Percentiles rank a stretch among this genome's conserved stretches.
Conservation (phyloP, 257 asterid genomes). For the Mentha longifolia region DNA sequence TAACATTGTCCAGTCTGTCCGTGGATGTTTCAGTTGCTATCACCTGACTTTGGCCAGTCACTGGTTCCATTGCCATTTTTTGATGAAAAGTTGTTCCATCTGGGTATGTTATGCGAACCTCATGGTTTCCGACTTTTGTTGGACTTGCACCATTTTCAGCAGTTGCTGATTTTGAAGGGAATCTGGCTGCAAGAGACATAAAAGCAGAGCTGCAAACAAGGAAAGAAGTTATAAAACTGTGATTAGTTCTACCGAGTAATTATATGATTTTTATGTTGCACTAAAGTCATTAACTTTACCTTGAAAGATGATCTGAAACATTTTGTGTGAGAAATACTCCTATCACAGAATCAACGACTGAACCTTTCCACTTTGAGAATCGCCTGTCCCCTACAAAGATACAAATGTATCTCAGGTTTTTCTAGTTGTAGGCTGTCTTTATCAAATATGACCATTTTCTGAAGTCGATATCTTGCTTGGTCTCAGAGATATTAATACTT, state of each 20-base stretch:
- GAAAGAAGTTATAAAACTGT: conserved; percentile 29
- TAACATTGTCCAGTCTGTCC: conserved; percentile 37
- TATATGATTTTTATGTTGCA: conserved; percentile 10
- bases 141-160: conserved; percentile 38
- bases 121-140: conserved; percentile 49
- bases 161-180: conserved; percentile 55
- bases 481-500: conserved; percentile 17
- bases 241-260: conserved; percentile 16
- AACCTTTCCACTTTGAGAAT: conserved; percentile 95
- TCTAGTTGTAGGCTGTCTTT: neutral
- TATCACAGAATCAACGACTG: conserved; percentile 96
- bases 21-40: conserved; percentile 46
- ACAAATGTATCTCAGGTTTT: conserved; percentile 25
- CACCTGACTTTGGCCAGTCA: conserved; percentile 46
- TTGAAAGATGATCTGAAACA: conserved; percentile 95
- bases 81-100: conserved; percentile 61
- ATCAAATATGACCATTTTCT: conserved; percentile 12
- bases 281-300: conserved; percentile 48
- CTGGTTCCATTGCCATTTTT: conserved; percentile 44
- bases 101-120: conserved; percentile 63
- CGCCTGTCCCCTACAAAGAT: conserved; percentile 81
- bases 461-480: conserved; percentile 8
- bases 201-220: conserved; percentile 82
- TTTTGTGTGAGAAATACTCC: conserved; percentile 98
- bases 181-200: conserved; percentile 88